Percentiles rank a stretch among this genome's conserved stretches.
Evolutionary conservation across 1,284 basidiomycete species (phyloP).

Genomic region (Singerocomus rubriflavus): DNA sequence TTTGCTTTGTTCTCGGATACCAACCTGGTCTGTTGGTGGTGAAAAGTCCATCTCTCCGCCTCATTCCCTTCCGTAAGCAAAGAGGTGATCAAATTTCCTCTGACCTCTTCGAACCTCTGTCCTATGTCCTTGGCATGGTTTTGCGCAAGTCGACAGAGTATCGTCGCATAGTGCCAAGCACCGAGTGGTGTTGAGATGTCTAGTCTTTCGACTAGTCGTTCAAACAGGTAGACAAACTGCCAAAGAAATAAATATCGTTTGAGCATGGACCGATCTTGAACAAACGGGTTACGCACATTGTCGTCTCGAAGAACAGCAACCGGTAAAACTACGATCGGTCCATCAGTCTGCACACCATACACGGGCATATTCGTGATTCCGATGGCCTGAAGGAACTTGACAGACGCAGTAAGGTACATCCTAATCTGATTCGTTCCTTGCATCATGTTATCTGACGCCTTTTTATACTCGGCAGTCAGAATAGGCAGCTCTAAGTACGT

Average conservation of each 20-base stretch:
- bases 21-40: neutral
- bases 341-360: constrained; percentile 11
- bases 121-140: constrained; percentile 3
- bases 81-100: neutral
- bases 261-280: too few relatives aligned
- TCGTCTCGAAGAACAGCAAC: constrained; percentile 9
- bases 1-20: too few relatives aligned
- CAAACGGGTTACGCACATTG: neutral
- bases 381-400: constrained; percentile 10
- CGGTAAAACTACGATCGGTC: constrained; percentile 1
- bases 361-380: constrained; percentile 6
- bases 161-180: constrained; percentile 9
- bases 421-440: constrained; percentile 12
- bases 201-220: too few relatives aligned
- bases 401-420: constrained; percentile 12
- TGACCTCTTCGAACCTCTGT: constrained; percentile 2
- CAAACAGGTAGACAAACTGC: constrained; percentile 3
- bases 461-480: constrained; percentile 10
- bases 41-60: neutral
- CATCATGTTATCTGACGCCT: neutral
- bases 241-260: neutral
- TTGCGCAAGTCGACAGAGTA: neutral
- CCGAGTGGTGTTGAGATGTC: too few relatives aligned
- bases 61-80: neutral
- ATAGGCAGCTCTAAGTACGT: constrained; percentile 8